Conservation (phyloP, 106 monocot genomes). For the Platanthera guangdongensis region DNA sequence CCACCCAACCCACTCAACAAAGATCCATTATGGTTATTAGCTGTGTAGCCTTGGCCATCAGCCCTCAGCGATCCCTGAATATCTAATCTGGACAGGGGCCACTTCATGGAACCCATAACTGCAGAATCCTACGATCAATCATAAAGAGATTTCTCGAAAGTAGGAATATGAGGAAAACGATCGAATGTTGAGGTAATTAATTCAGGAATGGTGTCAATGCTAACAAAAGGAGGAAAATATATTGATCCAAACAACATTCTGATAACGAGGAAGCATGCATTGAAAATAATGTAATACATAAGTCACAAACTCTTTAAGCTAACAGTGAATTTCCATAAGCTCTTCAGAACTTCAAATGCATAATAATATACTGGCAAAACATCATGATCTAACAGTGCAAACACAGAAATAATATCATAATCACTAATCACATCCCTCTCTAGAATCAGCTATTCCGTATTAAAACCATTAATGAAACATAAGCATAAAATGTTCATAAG, state of each 20-base stretch:
- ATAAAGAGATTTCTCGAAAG: background rate
- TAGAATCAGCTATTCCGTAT: too few relatives aligned
- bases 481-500: background rate
- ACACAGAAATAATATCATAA: background rate
- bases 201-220: background rate
- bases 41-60: slow-evolving; percentile 63
- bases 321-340: background rate
- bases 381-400: background rate
- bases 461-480: background rate
- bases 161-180: background rate
- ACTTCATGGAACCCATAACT: slow-evolving; percentile 91
- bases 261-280: background rate
- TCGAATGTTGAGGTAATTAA: background rate
- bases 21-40: slow-evolving; percentile 30
- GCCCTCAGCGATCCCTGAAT: slow-evolving; percentile 66
- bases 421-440: background rate
- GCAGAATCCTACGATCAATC: slow-evolving; percentile 1
- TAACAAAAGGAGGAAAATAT: background rate
- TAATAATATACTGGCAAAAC: background rate
- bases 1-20: slow-evolving; percentile 69
- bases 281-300: background rate
- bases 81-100: slow-evolving; percentile 76
- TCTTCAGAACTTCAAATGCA: background rate
- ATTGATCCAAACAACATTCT: background rate
- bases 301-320: background rate